Evolutionary conservation across 2,329 filamentous ascomycete genomes (phyloP).

Genomic region (Annulohypoxylon truncatum): DNA sequence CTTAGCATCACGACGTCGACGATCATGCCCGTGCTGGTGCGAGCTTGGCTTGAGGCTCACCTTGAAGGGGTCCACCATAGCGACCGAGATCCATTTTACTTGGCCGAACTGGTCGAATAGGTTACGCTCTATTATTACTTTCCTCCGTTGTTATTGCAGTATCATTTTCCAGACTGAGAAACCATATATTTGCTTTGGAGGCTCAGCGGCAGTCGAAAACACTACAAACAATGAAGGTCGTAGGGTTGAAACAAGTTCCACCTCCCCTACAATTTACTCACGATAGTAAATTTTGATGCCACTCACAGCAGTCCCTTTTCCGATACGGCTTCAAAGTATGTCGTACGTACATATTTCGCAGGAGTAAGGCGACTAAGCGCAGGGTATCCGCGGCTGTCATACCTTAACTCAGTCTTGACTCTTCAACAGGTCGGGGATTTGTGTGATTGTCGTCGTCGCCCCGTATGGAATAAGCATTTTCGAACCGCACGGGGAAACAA

Average conservation of each 20-base stretch:
- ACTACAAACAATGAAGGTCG: conserved; percentile 19
- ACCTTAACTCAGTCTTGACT: conserved; percentile 4
- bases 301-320: background rate
- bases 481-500: conserved; percentile 29
- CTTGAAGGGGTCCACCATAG: conserved; percentile 15
- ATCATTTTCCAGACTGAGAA: background rate
- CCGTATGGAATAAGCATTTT: conserved; percentile 21
- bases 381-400: conserved; percentile 1
- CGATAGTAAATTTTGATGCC: conserved; percentile 1
- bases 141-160: background rate
- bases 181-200: background rate
- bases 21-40: conserved; percentile 33
- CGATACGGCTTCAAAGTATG: conserved; percentile 8
- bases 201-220: conserved; percentile 7
- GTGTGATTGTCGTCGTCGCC: conserved; percentile 29
- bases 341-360: no score
- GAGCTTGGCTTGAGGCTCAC: conserved; percentile 40
- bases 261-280: conserved; percentile 10
- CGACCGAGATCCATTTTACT: conserved; percentile 14
- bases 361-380: background rate
- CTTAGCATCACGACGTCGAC: conserved; percentile 26
- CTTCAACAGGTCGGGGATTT: conserved; percentile 28
- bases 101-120: conserved; percentile 5
- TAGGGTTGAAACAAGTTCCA: conserved; percentile 35
- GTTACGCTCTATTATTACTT: background rate